Percentiles rank a stretch among this genome's conserved stretches.
Conservation (phyloP, 345 rosid species). For the Stellera chamaejasme region DNA sequence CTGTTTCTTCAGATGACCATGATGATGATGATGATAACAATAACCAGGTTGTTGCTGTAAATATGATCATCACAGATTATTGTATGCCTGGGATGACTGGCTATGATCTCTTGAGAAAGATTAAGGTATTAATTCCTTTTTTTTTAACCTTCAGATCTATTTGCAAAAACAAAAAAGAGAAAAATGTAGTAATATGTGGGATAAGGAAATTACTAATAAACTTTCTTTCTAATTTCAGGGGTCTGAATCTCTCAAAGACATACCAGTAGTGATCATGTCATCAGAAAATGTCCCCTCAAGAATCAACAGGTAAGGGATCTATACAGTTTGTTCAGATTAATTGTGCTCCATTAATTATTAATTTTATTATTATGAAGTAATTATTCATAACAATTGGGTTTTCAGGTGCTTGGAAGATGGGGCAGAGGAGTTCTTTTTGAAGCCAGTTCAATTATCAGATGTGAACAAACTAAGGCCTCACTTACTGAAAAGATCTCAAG, state of each 20-base stretch:
- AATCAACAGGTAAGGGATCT: constrained; percentile 43
- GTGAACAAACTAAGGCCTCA: constrained; percentile 64
- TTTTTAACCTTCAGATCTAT: background rate
- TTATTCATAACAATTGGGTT: too few relatives aligned
- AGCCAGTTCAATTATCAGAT: constrained; percentile 82
- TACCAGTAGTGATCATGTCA: constrained; percentile 92
- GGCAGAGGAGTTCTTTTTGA: constrained; percentile 82
- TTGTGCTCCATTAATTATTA: background rate
- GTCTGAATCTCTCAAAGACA: constrained; percentile 57
- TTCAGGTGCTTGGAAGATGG: constrained; percentile 84
- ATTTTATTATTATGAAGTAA: background rate
- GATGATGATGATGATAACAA: constrained; percentile 2
- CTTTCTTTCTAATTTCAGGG: constrained; percentile 25
- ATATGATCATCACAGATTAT: constrained; percentile 86
- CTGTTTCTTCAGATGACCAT: constrained; percentile 23
- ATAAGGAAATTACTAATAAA: too few relatives aligned
- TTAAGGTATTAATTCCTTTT: constrained; percentile 41
- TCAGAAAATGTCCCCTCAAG: constrained; percentile 86
- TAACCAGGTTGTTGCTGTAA: constrained; percentile 40
- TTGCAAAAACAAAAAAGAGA: background rate
- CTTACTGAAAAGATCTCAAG: constrained; percentile 30
- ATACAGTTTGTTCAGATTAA: too few relatives aligned
- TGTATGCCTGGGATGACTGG: constrained; percentile 99
- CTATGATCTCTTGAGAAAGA: constrained; percentile 75
- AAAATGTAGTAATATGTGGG: too few relatives aligned